Conservation (phyloP, 179 eudicot genomes). For the Silene noctiflora region DNA sequence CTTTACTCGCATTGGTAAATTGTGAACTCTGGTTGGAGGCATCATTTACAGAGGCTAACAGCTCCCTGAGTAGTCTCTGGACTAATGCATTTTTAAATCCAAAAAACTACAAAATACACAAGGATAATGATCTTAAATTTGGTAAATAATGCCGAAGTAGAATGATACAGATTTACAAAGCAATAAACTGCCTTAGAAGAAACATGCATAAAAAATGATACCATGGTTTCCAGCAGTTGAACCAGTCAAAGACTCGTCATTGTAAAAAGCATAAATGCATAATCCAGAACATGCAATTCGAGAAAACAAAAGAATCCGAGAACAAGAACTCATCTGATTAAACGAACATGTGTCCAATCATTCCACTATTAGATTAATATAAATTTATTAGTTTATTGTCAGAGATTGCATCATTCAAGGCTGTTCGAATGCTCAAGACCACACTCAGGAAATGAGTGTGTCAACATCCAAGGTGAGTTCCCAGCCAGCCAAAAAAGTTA, state of each 20-base stretch:
- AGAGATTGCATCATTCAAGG: no score
- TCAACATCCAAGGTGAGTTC: no score
- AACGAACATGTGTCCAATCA: no score
- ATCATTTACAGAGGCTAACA: conserved; percentile 58
- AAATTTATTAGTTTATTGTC: no score
- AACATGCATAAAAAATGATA: conserved; percentile 8
- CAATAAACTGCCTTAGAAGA: neutral
- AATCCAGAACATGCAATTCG: neutral
- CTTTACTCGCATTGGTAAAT: conserved; percentile 30
- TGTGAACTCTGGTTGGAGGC: conserved; percentile 43
- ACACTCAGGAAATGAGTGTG: no score
- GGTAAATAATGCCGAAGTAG: neutral
- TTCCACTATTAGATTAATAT: no score
- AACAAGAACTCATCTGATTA: neutral
- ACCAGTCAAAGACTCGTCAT: conserved; percentile 7
- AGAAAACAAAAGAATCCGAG: neutral
- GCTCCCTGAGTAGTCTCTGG: conserved; percentile 83
- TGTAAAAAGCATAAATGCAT: neutral
- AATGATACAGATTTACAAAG: neutral
- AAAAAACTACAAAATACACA: conserved; percentile 60
- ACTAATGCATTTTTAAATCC: conserved; percentile 88
- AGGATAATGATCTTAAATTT: conserved; percentile 10
- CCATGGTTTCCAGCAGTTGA: neutral
- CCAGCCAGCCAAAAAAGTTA: no score
- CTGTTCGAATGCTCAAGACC: no score